Percentiles rank a stretch among this genome's conserved stretches.
Evolutionary conservation across 495 filamentous ascomycete species (phyloP).

Genomic region (Hypoxylon cercidicola): DNA sequence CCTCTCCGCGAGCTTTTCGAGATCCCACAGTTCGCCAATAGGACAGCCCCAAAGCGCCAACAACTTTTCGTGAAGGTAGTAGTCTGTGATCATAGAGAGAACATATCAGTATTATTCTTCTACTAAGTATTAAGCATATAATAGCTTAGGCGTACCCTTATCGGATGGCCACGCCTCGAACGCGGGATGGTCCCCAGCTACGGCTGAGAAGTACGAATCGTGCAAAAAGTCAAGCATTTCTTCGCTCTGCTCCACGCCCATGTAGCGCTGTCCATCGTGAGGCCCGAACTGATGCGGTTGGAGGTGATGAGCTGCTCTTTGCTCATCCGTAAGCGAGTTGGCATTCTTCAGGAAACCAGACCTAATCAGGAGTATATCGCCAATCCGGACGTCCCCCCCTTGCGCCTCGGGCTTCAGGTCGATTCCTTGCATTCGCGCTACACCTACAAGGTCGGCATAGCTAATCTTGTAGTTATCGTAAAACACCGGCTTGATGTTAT

Average conservation of each 20-base stretch:
- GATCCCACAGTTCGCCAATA: slow-evolving; percentile 66
- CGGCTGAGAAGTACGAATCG: slow-evolving; percentile 72
- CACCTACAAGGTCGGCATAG: slow-evolving; percentile 55
- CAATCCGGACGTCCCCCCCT: slow-evolving; percentile 68
- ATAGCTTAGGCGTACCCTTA: slow-evolving; percentile 60
- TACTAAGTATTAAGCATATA: slow-evolving; percentile 67
- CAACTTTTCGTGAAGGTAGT: slow-evolving; percentile 69
- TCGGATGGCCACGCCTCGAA: slow-evolving; percentile 71
- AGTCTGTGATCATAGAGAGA: slow-evolving; percentile 56
- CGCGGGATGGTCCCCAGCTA: slow-evolving; percentile 68
- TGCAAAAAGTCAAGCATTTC: slow-evolving; percentile 70
- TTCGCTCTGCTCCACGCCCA: slow-evolving; percentile 69
- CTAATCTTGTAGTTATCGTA: slow-evolving; percentile 64
- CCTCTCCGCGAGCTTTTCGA: slow-evolving; percentile 56
- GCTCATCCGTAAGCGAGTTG: slow-evolving; percentile 52
- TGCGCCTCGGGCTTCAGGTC: slow-evolving; percentile 61
- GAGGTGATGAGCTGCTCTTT: slow-evolving; percentile 47
- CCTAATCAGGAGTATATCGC: slow-evolving; percentile 72
- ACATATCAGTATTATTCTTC: slow-evolving; percentile 63
- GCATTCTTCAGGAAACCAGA: slow-evolving; percentile 66
- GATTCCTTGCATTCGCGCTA: slow-evolving; percentile 28
- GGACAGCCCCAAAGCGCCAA: slow-evolving; percentile 70
- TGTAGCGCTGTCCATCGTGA: slow-evolving; percentile 60
- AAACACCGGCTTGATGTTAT: slow-evolving; percentile 49
- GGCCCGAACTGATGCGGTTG: slow-evolving; percentile 46